These are phyloP conservation scores for Umbelopsis sp. DNA, from an alignment of 371 early-diverging fungal species.

Conservation along the genomic window DNA sequence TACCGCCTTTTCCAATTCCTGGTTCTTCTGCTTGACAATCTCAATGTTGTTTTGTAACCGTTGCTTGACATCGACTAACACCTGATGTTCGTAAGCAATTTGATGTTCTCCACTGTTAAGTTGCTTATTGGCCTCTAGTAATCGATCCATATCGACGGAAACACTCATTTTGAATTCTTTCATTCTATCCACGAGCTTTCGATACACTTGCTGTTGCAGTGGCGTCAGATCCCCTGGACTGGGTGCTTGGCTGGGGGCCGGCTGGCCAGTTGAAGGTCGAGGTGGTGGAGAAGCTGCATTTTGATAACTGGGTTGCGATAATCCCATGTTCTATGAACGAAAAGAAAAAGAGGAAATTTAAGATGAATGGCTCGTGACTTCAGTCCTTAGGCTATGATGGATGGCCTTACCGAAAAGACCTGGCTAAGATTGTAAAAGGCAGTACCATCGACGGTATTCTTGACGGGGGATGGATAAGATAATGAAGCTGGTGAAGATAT, in stretches of 20 bases:
- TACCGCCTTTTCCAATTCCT: conserved; percentile 58
- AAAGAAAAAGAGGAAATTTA: neutral
- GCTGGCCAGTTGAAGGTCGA: neutral
- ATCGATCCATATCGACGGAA: conserved; percentile 59
- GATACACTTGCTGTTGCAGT: conserved; percentile 43
- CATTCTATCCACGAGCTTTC: conserved; percentile 44
- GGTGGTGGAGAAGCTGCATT: neutral
- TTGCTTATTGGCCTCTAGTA: conserved; percentile 58
- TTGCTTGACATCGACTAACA: conserved; percentile 53
- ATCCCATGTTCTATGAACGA: neutral
- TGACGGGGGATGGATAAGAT: conserved; percentile 24
- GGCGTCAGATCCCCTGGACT: neutral
- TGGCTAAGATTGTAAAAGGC: conserved; percentile 52
- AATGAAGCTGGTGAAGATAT: conserved; percentile 21
- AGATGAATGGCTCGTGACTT: too few species aligned
- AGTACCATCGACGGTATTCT: conserved; percentile 39
- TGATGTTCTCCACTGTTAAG: conserved; percentile 70
- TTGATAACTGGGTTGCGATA: neutral
- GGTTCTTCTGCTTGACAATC: conserved; percentile 57
- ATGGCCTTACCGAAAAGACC: conserved; percentile 37
- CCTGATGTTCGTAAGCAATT: conserved; percentile 59
- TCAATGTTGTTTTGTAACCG: conserved; percentile 64
- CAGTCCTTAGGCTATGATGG: neutral
- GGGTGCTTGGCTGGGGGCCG: neutral
- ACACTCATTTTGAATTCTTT: conserved; percentile 49